Base-by-base conservation (phyloP, 768 basidiomycete species). In the Lactifluus echinatus region DNA sequence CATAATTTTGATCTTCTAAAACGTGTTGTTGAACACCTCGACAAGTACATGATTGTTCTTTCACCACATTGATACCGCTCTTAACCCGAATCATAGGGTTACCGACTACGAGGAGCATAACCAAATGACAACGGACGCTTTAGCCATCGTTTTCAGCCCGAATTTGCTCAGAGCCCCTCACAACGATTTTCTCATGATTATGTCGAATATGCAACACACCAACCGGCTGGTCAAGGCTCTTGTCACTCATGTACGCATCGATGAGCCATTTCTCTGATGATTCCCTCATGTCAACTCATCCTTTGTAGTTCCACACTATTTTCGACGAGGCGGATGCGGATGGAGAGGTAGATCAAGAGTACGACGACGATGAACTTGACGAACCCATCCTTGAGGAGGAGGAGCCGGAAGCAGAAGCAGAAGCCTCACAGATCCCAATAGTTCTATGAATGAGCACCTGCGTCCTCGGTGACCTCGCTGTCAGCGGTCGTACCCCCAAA, bases 91-190 rank as follows among this genome's bases (percentile, higher is more conserved):
- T 37, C 33, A 4, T 66, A 88, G 88, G 66, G 87, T 92, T n/a
- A 88, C 89, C 4, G 89, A 92, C 66, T 89, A 79, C 69, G 89
- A 93, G 67, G 89, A 92, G 56, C 79, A 83, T 48, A 93, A 92
- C 64, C 90, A 93, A 58, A 93, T 93, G 91, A 89, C 87, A 2
- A 83, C 88, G 1, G 85, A 91, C 62, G 83, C 86, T 7, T 75
- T 93, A 3, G 85, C 91, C 0, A 90, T 91, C 51, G 89, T 92
- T 17, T 91, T 92, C 70, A 87, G 87, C 59, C 89, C 87, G 6
- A 90, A 89, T 66, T 70, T 91, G 46, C 67, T 89, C 50, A 82
- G 88, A 19, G 84, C 87, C 3, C 87, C 86, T 2, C 82, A 85
- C 66, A 87, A 87, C 59, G 85, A 89, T 66, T 85, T 89, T 69